phyloP scores from a whole-genome alignment of 371 early-diverging fungal species.

The Mortierella sp. region DNA sequence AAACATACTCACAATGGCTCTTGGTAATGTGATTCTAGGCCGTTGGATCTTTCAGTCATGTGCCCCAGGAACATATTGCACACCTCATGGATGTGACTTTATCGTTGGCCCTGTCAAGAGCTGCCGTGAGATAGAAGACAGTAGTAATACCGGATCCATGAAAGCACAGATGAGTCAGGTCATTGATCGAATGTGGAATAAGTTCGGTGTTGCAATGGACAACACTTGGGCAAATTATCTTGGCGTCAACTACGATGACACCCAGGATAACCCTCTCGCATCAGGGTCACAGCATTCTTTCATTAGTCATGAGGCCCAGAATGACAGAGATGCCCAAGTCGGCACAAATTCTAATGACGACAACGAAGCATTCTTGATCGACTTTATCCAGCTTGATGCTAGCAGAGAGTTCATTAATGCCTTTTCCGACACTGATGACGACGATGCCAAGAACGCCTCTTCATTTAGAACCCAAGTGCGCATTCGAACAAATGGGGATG shows the following conservation, averaged over 20 bases:
- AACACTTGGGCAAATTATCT: slow-evolving; percentile 19
- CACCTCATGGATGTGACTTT: slow-evolving; percentile 30
- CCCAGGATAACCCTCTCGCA: neutral
- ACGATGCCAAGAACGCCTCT: neutral
- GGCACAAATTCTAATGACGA: neutral
- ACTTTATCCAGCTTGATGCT: slow-evolving; percentile 35
- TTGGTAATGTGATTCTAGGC: too few species aligned
- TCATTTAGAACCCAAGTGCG: slow-evolving; percentile 51
- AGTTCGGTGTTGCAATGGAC: slow-evolving; percentile 20
- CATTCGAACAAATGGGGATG: slow-evolving; percentile 34
- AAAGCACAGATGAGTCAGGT: slow-evolving; percentile 6
- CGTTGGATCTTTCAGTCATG: slow-evolving; percentile 23
- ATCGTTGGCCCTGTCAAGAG: slow-evolving; percentile 20
- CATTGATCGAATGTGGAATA: slow-evolving; percentile 22
- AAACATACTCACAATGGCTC: too few species aligned
- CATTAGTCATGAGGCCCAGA: neutral
- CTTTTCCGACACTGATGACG: neutral
- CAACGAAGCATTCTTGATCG: slow-evolving; percentile 29
- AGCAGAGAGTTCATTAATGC: slow-evolving; percentile 14
- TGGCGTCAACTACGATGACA: slow-evolving; percentile 3
- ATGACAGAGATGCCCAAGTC: neutral
- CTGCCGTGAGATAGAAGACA: slow-evolving; percentile 32
- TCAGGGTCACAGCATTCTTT: slow-evolving; percentile 3
- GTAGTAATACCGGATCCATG: neutral
- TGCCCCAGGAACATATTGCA: slow-evolving; percentile 40